Conservation (phyloP, 768 basidiomycete genomes). For the Dendrothele bispora region DNA sequence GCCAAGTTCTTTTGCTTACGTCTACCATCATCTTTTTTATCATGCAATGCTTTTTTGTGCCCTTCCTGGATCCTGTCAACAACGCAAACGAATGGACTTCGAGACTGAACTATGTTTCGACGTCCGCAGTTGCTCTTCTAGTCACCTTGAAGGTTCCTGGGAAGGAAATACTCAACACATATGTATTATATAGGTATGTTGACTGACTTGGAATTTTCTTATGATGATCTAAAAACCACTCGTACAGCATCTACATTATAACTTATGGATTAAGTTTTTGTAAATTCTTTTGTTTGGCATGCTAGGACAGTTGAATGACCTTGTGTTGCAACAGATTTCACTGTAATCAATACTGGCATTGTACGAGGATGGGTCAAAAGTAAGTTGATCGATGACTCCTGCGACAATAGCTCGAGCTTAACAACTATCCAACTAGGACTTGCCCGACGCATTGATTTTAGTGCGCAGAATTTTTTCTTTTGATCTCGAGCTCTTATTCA, state of each 20-base stretch:
- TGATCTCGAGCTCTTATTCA: not conserved
- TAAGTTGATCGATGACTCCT: too few species aligned
- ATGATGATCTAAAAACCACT: constrained; percentile 1
- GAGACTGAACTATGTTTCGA: constrained; percentile 66
- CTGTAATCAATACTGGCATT: constrained; percentile 51
- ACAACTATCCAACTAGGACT: constrained; percentile 40
- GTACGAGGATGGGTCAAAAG: constrained; percentile 62
- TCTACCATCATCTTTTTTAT: constrained; percentile 61
- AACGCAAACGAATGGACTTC: constrained; percentile 79
- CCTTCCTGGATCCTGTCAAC: constrained; percentile 69
- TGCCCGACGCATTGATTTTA: constrained; percentile 71
- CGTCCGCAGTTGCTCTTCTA: constrained; percentile 62
- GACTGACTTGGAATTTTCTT: not conserved
- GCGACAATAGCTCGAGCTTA: not conserved
- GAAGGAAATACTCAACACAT: constrained; percentile 54
- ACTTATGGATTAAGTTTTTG: constrained; percentile 72
- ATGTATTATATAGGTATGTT: constrained; percentile 64
- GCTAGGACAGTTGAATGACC: constrained; percentile 8
- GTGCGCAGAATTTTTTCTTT: constrained; percentile 36
- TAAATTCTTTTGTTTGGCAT: constrained; percentile 19
- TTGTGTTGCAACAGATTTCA: constrained; percentile 55
- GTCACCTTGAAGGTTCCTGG: constrained; percentile 61
- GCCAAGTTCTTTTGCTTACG: constrained; percentile 60
- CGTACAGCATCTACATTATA: constrained; percentile 43
- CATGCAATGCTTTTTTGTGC: constrained; percentile 57